Evolutionary conservation across 2,329 filamentous ascomycete species (phyloP).

Genomic region (Fusarium abutilonis): DNA sequence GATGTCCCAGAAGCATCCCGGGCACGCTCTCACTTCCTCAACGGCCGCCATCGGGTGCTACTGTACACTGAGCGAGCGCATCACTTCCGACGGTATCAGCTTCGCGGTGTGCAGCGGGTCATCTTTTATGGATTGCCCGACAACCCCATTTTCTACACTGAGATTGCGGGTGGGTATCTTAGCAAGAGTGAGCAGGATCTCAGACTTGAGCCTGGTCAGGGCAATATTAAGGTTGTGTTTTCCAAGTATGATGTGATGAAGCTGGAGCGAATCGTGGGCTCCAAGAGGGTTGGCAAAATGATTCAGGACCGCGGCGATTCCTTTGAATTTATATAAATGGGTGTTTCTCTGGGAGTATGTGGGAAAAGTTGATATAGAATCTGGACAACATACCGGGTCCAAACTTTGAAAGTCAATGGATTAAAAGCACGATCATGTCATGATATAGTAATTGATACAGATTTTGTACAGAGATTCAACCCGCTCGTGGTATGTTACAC

Average conservation of each 20-base stretch:
- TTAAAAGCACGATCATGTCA: conserved; percentile 30
- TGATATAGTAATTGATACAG: conserved; percentile 45
- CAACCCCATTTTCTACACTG: conserved; percentile 82
- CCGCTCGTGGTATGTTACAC: conserved; percentile 38
- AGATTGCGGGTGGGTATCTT: conserved; percentile 76
- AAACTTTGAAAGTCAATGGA: conserved; percentile 7
- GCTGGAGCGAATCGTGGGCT: conserved; percentile 88
- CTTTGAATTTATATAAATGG: conserved; percentile 85
- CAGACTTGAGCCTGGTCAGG: conserved; percentile 66
- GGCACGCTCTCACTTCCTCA: conserved; percentile 87
- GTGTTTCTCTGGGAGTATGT: conserved; percentile 6
- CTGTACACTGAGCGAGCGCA: conserved; percentile 96
- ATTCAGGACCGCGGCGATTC: conserved; percentile 85
- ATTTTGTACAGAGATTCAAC: conserved; percentile 45
- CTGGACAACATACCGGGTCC: conserved; percentile 1
- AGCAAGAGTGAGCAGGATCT: conserved; percentile 66
- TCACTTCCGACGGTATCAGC: conserved; percentile 88
- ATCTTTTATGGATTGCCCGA: conserved; percentile 92
- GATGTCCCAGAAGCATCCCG: conserved; percentile 80
- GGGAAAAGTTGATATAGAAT: conserved; percentile 13
- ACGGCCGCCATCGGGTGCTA: conserved; percentile 81
- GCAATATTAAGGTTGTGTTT: conserved; percentile 73
- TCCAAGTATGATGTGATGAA: conserved; percentile 90
- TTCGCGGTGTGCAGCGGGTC: conserved; percentile 84
- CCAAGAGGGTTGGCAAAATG: conserved; percentile 83